Conservation (phyloP, 495 filamentous ascomycete species). For the Delitschia confertaspora region DNA sequence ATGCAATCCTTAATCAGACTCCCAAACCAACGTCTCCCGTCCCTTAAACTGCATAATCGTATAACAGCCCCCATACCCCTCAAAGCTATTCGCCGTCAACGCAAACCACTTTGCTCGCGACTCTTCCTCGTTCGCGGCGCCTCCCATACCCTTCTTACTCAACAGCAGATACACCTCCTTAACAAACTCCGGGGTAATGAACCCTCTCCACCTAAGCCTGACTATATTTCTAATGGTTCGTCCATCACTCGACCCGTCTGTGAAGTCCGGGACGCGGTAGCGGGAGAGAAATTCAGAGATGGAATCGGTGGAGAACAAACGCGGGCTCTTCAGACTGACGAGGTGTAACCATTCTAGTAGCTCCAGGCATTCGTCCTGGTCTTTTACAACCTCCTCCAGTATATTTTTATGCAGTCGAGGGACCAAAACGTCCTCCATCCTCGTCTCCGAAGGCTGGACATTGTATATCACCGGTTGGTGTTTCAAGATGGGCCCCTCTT, state of each 20-base stretch:
- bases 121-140: constrained; percentile 16
- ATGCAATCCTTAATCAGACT: constrained; percentile 18
- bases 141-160: constrained; percentile 15
- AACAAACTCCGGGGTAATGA: constrained; percentile 29
- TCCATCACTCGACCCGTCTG: background rate
- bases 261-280: constrained; percentile 56
- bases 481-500: constrained; percentile 15
- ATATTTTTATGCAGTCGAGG: constrained; percentile 3
- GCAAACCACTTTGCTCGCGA: constrained; percentile 31
- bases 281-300: constrained; percentile 75
- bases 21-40: constrained; percentile 23
- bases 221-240: constrained; percentile 18
- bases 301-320: constrained; percentile 54
- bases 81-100: constrained; percentile 28
- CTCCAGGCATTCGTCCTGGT: constrained; percentile 15
- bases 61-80: constrained; percentile 15
- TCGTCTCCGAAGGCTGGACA: constrained; percentile 2
- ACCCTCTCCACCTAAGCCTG: constrained; percentile 31
- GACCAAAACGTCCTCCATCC: background rate
- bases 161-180: constrained; percentile 25
- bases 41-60: constrained; percentile 22
- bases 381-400: background rate
- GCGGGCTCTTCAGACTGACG: constrained; percentile 60
- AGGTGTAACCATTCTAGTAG: constrained; percentile 82
- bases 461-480: constrained; percentile 12